Evolutionary conservation across 1,139 yeast species (phyloP).

Genomic region (Yueomyces sp.): DNA sequence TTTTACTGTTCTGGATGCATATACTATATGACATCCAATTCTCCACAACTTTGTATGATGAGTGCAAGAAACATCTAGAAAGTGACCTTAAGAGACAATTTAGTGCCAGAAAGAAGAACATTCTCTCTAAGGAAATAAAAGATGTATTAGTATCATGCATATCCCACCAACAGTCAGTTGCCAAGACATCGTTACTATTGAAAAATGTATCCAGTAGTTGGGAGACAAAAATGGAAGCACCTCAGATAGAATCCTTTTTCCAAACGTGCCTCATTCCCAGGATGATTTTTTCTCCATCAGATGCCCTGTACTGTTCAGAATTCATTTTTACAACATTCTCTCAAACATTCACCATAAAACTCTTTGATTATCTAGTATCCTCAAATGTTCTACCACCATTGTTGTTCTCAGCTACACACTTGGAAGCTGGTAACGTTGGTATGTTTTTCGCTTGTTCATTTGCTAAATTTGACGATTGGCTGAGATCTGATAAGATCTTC

Average conservation of each 20-base stretch:
- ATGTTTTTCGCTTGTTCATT: constrained; percentile 54
- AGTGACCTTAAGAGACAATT: constrained; percentile 19
- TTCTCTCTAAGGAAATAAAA: constrained; percentile 11
- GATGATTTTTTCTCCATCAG: constrained; percentile 67
- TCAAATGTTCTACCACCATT: constrained; percentile 43
- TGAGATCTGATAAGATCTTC: constrained; percentile 10
- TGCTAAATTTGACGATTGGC: constrained; percentile 25
- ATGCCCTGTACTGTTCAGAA: constrained; percentile 60
- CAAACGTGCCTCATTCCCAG: constrained; percentile 68
- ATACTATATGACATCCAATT: constrained; percentile 63
- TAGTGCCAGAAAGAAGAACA: constrained; percentile 11
- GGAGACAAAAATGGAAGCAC: constrained; percentile 9
- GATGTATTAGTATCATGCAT: constrained; percentile 22
- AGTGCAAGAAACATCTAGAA: constrained; percentile 32
- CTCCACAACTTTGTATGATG: constrained; percentile 38
- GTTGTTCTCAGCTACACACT: constrained; percentile 57
- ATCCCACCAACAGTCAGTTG: constrained; percentile 22
- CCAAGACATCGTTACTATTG: constrained; percentile 19
- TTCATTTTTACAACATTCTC: constrained; percentile 44
- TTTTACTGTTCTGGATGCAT: constrained; percentile 60
- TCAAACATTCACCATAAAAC: constrained; percentile 27
- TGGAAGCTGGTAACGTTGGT: constrained; percentile 77
- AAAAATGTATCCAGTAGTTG: constrained; percentile 22
- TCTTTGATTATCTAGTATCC: constrained; percentile 40
- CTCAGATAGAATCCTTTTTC: constrained; percentile 31